Conservation (phyloP, 345 rosid species). For the Sisymbrium altissimum region DNA sequence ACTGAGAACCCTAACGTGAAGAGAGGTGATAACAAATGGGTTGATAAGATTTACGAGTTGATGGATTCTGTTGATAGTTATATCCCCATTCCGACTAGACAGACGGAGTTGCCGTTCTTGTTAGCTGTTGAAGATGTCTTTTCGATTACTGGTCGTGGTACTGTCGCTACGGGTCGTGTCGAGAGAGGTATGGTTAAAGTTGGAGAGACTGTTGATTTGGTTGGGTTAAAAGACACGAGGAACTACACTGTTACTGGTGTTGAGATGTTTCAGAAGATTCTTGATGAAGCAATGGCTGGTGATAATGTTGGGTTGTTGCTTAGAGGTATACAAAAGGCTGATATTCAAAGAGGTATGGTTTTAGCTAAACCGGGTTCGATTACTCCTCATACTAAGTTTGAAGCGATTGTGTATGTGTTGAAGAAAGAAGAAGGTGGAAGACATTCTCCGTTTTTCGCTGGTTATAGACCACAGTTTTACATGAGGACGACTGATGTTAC, state of each 20-base stretch:
- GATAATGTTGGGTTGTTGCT: constrained; percentile 76
- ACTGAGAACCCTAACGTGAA: constrained; percentile 60
- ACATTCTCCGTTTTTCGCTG: constrained; percentile 69
- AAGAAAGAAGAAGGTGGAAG: constrained; percentile 96
- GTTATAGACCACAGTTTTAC: constrained; percentile 85
- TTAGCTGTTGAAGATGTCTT: constrained; percentile 82
- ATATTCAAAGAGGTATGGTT: constrained; percentile 92
- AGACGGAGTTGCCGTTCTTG: constrained; percentile 69
- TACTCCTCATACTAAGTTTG: constrained; percentile 67
- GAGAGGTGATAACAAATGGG: constrained; percentile 78
- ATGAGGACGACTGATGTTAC: constrained; percentile 95
- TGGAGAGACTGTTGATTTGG: constrained; percentile 70
- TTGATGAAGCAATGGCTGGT: constrained; percentile 61
- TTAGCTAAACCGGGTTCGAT: constrained; percentile 74
- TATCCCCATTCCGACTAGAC: constrained; percentile 74
- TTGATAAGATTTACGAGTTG: constrained; percentile 72
- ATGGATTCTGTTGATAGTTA: constrained; percentile 83
- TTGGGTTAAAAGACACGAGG: constrained; percentile 77
- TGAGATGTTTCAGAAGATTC: constrained; percentile 81
- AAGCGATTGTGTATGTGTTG: constrained; percentile 74
- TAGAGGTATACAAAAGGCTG: constrained; percentile 76
- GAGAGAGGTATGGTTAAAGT: constrained; percentile 67
- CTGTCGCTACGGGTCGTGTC: constrained; percentile 84
- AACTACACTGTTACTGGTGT: constrained; percentile 60
- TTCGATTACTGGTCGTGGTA: constrained; percentile 83